Evolutionary conservation across 2,329 filamentous ascomycete species (phyloP).

Genomic region (Colletotrichum sp.): DNA sequence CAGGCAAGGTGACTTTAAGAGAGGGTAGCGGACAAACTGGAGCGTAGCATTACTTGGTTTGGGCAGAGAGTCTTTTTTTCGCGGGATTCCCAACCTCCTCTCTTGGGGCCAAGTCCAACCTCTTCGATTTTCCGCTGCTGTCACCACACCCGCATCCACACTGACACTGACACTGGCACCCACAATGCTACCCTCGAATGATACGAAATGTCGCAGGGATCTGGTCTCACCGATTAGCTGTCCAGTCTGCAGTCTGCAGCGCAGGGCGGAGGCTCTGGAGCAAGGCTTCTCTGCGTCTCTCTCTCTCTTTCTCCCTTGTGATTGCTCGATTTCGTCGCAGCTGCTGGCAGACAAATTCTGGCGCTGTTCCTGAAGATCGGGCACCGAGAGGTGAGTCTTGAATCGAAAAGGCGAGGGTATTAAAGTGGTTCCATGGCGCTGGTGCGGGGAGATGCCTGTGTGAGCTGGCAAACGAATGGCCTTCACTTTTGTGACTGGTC

Average conservation of each 20-base stretch:
- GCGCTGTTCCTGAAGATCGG: constrained; percentile 19
- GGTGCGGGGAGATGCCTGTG: constrained; percentile 20
- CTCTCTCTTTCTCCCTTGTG: not conserved
- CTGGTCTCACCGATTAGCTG: constrained; percentile 4
- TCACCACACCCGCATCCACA: constrained; percentile 15
- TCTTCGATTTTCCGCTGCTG: constrained; percentile 16
- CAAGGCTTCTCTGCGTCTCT: not conserved
- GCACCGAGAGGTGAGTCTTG: not conserved
- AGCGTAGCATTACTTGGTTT: constrained; percentile 13
- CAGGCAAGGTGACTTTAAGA: constrained; percentile 19
- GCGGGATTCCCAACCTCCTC: constrained; percentile 21
- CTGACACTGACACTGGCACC: constrained; percentile 2
- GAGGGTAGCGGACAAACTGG: not conserved
- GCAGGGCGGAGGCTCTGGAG: not conserved
- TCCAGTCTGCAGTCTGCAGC: not conserved
- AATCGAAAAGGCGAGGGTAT: not conserved
- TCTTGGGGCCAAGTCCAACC: constrained; percentile 12
- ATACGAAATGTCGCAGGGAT: constrained; percentile 15
- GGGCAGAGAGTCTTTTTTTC: constrained; percentile 10
- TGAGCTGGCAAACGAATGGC: constrained; percentile 14
- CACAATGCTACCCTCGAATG: constrained; percentile 15
- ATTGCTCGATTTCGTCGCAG: constrained; percentile 2
- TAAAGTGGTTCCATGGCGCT: not conserved
- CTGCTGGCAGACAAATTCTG: not conserved
- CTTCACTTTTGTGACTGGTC: constrained; percentile 2